These are phyloP conservation scores for Penicillium thymicola DNA, from an alignment of 2,329 filamentous ascomycete species.

Conservation along the genomic window DNA sequence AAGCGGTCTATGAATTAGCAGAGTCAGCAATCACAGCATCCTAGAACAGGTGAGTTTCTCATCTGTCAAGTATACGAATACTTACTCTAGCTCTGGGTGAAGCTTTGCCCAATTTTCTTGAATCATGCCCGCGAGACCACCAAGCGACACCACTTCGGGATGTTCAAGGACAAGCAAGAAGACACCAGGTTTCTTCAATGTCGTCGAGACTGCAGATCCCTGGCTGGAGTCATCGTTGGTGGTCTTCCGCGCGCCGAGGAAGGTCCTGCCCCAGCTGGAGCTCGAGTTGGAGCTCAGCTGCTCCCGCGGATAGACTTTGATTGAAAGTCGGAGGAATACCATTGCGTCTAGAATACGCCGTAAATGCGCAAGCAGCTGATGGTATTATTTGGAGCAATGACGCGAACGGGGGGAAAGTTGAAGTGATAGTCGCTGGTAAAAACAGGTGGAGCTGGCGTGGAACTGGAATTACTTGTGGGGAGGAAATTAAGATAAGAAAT, in stretches of 20 bases:
- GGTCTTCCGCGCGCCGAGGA: constrained; percentile 14
- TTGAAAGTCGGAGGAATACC: constrained; percentile 38
- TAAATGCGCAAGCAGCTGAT: neutral
- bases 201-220: neutral
- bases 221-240: constrained; percentile 14
- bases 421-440: neutral
- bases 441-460: neutral
- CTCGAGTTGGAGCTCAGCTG: constrained; percentile 16
- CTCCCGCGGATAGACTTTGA: constrained; percentile 34
- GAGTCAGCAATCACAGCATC: constrained; percentile 1
- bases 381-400: neutral
- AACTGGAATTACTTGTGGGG: neutral
- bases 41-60: neutral
- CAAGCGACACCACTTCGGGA: constrained; percentile 32
- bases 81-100: constrained; percentile 33
- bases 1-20: constrained; percentile 27
- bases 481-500: neutral
- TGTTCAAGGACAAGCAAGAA: constrained; percentile 33
- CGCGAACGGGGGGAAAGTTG: neutral
- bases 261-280: neutral
- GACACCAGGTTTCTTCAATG: constrained; percentile 21
- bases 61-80: neutral
- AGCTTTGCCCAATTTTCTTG: constrained; percentile 34
- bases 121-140: constrained; percentile 32
- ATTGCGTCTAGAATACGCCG: constrained; percentile 13